phyloP scores from a whole-genome alignment of 75 land plant genomes.

The Isoetes taiwanensis region DNA sequence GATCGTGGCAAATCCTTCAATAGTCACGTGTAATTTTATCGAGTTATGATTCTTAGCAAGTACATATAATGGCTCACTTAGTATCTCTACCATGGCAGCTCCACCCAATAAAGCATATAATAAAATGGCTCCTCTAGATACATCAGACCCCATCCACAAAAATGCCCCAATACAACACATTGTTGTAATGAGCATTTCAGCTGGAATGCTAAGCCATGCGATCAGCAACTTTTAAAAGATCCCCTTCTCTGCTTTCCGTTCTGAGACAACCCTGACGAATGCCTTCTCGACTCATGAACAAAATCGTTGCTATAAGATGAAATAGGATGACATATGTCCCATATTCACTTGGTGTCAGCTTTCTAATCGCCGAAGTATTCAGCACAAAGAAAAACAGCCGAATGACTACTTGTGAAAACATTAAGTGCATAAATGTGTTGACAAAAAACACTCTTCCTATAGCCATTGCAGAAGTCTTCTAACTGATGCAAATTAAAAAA shows the following conservation, averaged over 20 bases:
- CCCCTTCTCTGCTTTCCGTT: no score
- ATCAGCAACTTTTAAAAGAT: constrained; percentile 20
- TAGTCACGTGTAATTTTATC: constrained; percentile 41
- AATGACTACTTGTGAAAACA: constrained; percentile 26
- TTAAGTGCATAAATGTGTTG: no score
- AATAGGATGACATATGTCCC: constrained; percentile 69
- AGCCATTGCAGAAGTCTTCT: no score
- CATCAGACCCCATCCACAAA: constrained; percentile 50
- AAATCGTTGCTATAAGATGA: constrained; percentile 66
- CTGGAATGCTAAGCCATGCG: constrained; percentile 77
- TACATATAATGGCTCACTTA: constrained; percentile 80
- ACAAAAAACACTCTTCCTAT: no score
- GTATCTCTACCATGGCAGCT: constrained; percentile 73
- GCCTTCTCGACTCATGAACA: constrained; percentile 92
- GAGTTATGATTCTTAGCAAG: constrained; percentile 71
- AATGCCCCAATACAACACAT: constrained; percentile 39
- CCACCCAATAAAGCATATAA: no score
- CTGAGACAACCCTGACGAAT: constrained; percentile 86
- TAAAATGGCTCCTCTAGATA: no score
- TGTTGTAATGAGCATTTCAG: constrained; percentile 43
- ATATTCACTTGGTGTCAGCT: constrained; percentile 28
- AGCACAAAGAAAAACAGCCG: constrained; percentile 25
- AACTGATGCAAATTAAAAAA: no score
- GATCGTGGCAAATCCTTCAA: constrained; percentile 72
- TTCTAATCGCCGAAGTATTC: constrained; percentile 25